A percentile compares a stretch with the other conserved stretches of the same genome.
phyloP scores from a whole-genome alignment of 805 yeast genomes.

The Kluyveromyces dobzhanskii region DNA sequence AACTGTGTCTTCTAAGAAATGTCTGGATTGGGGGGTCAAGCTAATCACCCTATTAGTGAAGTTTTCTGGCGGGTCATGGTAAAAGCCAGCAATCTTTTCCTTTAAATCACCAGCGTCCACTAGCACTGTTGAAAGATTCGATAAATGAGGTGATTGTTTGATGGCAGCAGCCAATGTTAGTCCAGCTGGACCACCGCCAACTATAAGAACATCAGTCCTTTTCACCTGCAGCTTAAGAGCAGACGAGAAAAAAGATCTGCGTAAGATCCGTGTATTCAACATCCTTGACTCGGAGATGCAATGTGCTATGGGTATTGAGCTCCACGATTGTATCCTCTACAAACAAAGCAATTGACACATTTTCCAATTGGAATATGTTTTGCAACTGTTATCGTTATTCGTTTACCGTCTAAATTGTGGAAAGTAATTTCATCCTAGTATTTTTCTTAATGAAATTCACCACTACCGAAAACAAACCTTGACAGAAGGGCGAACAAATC shows the following conservation, averaged over 20 bases:
- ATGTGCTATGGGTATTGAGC: too few relatives aligned
- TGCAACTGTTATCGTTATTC: too few relatives aligned
- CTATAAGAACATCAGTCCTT: slow-evolving; percentile 64
- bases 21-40: slow-evolving; percentile 72
- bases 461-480: too few relatives aligned
- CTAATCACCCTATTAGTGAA: slow-evolving; percentile 79
- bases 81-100: slow-evolving; percentile 37
- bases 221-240: slow-evolving; percentile 12
- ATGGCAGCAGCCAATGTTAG: slow-evolving; percentile 76
- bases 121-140: slow-evolving; percentile 51
- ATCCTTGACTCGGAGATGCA: neutral
- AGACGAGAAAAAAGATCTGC: neutral
- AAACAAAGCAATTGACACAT: too few relatives aligned
- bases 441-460: too few relatives aligned
- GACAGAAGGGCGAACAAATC: too few relatives aligned
- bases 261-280: neutral
- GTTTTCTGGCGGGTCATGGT: slow-evolving; percentile 31
- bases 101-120: slow-evolving; percentile 64
- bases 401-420: too few relatives aligned
- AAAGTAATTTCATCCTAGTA: too few relatives aligned
- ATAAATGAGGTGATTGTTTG: slow-evolving; percentile 56
- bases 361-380: too few relatives aligned
- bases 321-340: too few relatives aligned
- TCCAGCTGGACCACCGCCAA: slow-evolving; percentile 98
- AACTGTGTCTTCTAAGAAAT: slow-evolving; percentile 59